Evolutionary conservation across 257 asterid species (phyloP).

Genomic region (Knoxia roxburghii): DNA sequence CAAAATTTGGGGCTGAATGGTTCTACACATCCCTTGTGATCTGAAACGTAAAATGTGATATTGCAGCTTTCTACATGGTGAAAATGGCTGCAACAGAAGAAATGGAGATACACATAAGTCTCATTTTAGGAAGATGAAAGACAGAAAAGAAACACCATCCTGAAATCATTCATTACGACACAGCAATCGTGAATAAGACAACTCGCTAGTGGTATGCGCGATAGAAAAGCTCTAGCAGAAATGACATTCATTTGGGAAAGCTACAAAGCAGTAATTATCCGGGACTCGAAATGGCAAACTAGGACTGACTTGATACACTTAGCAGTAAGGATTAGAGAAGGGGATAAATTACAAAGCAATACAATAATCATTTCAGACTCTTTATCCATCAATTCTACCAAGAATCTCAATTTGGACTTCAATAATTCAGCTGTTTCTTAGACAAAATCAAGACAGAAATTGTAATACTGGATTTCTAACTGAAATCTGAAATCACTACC

Average conservation of each 20-base stretch:
- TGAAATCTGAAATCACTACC: not conserved
- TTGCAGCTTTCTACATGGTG: conserved; percentile 23
- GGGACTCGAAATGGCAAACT: not conserved
- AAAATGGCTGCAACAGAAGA: conserved; percentile 35
- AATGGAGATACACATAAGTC: not conserved
- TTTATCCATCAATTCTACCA: not conserved
- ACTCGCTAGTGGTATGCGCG: not conserved
- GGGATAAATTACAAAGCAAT: not conserved
- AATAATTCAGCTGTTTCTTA: not conserved
- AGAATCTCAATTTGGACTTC: not conserved
- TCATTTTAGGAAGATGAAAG: not conserved
- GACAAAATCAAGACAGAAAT: not conserved
- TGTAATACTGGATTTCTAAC: not conserved
- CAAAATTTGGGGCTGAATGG: conserved; percentile 17
- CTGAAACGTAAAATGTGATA: conserved; percentile 30
- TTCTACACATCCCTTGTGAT: conserved; percentile 27
- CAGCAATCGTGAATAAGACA: not conserved
- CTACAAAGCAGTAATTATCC: no score
- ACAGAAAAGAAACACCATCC: not conserved
- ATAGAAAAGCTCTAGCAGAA: not conserved
- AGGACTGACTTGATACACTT: conserved; percentile 2
- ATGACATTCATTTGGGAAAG: not conserved
- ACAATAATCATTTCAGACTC: not conserved
- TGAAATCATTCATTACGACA: not conserved
- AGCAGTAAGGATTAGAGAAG: not conserved